These are phyloP conservation scores for Rostrohypoxylon terebratum DNA, from an alignment of 495 filamentous ascomycete genomes.

Conservation along the genomic window DNA sequence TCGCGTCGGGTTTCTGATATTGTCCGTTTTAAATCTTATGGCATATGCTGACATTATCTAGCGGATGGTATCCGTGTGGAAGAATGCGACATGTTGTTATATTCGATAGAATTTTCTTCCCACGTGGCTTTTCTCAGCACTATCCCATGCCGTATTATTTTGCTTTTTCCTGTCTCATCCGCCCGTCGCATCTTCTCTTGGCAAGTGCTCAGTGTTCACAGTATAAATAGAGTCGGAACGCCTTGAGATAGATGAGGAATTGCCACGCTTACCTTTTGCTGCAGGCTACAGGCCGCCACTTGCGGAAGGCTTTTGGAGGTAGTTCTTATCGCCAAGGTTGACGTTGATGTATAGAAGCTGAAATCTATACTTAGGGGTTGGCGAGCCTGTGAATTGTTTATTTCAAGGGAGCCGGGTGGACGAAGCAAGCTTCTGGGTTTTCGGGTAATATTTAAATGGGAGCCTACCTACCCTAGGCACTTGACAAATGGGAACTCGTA, in stretches of 20 bases:
- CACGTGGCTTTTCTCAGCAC: slow-evolving; percentile 7
- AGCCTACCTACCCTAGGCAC: no score
- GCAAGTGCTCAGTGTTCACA: neutral
- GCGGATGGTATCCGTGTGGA: neutral
- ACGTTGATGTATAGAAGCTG: neutral
- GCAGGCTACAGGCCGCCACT: neutral
- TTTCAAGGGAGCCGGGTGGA: neutral
- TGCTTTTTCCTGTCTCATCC: neutral
- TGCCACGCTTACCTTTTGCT: slow-evolving; percentile 27
- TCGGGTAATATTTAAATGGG: neutral
- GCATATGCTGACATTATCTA: neutral
- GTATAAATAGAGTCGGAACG: slow-evolving; percentile 30
- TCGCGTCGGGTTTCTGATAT: neutral
- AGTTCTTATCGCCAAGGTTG: neutral
- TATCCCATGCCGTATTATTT: neutral
- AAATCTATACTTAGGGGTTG: neutral
- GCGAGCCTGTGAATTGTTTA: neutral
- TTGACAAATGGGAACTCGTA: no score
- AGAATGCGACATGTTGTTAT: neutral
- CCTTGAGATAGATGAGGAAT: slow-evolving; percentile 6
- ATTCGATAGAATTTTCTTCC: slow-evolving; percentile 11
- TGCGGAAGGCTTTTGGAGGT: neutral
- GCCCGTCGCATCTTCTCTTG: neutral
- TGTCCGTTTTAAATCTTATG: neutral
- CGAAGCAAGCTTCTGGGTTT: neutral